Base-by-base conservation (phyloP, 306 rosid genomes). In the Cercis canadensis region DNA sequence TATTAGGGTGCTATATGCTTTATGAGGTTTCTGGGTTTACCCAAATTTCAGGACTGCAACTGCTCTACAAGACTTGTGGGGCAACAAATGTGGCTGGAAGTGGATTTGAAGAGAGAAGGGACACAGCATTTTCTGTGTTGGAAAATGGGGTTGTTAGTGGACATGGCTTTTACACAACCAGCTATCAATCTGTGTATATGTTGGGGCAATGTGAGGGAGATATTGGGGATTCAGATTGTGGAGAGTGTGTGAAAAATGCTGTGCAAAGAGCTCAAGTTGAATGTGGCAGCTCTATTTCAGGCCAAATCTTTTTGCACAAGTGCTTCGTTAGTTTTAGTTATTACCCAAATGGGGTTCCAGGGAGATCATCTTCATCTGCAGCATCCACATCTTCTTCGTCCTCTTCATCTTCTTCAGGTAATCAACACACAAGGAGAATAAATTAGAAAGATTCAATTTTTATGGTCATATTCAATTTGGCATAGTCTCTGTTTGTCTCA, bases 181-280 rank as follows among this genome's bases (percentile, higher is more conserved):
- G 72, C 72, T 93, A 93, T 43, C 85, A 88, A 68, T 51, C 82
- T 14, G 57, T 93, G 62, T 93, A 88, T 79, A 82, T 93, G 47
- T 72, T 93, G 86, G 98, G 85, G 24, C 98, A 93, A 61, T 93
- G 98, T 64, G 96, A 93, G 72, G 98, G 98, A 2, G 94, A 84
- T 73, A 75, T 93, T 50, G 98, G 98, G 18, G 97, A 88, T 63
- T 80, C 94, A 1, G 97, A 93, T 71, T 93, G 98, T 58, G 96
- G 95, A 0, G 92, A 82, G 57, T 90, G 97, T 78, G 87, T 89
- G 52, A 93, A 93, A 43, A 81, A 46, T 73, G 90, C 91, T 33
- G 95, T 86, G 39, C 92, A 93, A 68, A 93, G 62, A 81, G 91
- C 94, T 80, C 89, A 87, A 51, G 92, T 80, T 78, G 98, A 93